Percentiles rank a stretch among this genome's conserved stretches.
Evolutionary conservation across 176 grass and related monocot genomes (phyloP).

Genomic region (Carex scoparia): DNA sequence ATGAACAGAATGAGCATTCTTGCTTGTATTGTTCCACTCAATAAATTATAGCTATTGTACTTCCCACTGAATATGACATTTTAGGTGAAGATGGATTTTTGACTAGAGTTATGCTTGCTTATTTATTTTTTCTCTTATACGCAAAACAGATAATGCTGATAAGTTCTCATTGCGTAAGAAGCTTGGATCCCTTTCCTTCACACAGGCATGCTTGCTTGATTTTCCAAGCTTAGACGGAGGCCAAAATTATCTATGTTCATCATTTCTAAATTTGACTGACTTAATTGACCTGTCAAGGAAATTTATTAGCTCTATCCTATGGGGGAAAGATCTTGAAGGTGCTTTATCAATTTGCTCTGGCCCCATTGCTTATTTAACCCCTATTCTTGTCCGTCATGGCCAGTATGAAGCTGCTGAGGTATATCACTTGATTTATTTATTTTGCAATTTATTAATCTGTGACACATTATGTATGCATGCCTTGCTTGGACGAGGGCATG

Average conservation of each 20-base stretch:
- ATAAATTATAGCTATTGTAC: not conserved
- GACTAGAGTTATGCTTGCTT: not conserved
- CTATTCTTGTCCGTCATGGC: conserved; percentile 54
- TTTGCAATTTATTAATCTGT: not conserved
- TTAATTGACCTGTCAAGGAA: conserved; percentile 51
- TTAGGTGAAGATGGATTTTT: conserved; percentile 1
- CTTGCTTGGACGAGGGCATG: not conserved
- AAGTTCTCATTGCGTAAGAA: conserved; percentile 61
- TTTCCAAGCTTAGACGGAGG: conserved; percentile 56
- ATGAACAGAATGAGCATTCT: not conserved
- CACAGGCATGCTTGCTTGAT: conserved; percentile 82
- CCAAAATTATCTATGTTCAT: conserved; percentile 28
- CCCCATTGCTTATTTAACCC: conserved; percentile 43
- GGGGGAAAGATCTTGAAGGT: conserved; percentile 30
- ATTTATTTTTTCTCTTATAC: conserved; percentile 13
- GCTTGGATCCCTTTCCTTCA: conserved; percentile 77
- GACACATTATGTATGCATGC: not conserved
- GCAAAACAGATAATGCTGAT: conserved; percentile 49
- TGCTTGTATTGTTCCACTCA: not conserved
- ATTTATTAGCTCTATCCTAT: conserved; percentile 62
- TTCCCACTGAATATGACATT: not conserved
- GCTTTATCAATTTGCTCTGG: conserved; percentile 31
- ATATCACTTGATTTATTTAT: conserved; percentile 17
- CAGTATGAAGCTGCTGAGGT: conserved; percentile 92
- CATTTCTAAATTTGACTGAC: conserved; percentile 49